Evolutionary conservation across 148 eudicot species (phyloP), one percentile per base, ranked within the genome.

Genomic region (Linanthus parryae): DNA sequence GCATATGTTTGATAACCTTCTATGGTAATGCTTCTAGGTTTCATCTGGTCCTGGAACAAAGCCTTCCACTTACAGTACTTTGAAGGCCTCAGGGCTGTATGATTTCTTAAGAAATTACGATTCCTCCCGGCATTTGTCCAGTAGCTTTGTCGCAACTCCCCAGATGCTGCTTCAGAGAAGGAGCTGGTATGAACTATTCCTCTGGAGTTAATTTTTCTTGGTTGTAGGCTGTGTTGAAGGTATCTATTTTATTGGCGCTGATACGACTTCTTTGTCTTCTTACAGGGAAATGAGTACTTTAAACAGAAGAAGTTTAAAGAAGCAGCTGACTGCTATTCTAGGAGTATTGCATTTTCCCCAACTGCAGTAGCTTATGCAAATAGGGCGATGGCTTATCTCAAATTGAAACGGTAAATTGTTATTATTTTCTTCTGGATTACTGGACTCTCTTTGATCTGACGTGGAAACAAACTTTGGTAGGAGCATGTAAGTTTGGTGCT

Each of bases 321-420:
- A 63, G 99, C 96, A 67, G 76, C 88, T 52, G 96, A 82, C 63
- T 87, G 96, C 69, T 92, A 92, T 57, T 92, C 94, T 35, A 76
- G 91, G 66, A 92, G 99, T 73, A 80, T 92, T 52, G 99, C 91
- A 15, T 57, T 92, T 28, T 92, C 85, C 21, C 99, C 96, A 46
- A 84, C 95, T 31, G 94, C 96, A 67, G 96, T 92, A 46, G 88
- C 94, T 54, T 80, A 84, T 70, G 99, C 91, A 39, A 92, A 92
- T 66, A 82, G 99, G 61, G 99, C 99, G 53, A 92, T 92, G 99
- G 88, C 95, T 43, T 92, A 84, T 75, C 78, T 92, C 20, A 92
- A 88, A 71, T 68, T 84, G 31, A 84, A 43, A 61, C 84, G 99
- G 99, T 57, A 41, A 62, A 71, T 62, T 62, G 11, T 58, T 37